These are phyloP conservation scores for Magnolia sinica DNA, from an alignment of 164 flowering plant genomes.

Conservation along the genomic window DNA sequence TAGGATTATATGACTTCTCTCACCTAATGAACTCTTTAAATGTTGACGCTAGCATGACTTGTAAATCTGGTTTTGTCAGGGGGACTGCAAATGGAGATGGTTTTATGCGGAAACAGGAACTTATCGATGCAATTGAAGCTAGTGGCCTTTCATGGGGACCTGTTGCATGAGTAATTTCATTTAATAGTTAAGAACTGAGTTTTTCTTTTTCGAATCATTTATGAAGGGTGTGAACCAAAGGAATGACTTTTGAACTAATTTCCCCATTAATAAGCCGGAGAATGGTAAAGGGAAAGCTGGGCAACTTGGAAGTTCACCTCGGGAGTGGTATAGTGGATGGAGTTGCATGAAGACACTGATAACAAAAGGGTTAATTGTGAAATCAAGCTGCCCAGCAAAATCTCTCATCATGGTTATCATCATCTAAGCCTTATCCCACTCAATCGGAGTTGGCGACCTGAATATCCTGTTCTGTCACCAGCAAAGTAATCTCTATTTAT, in stretches of 20 bases:
- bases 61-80: conserved; percentile 27
- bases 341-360: no score
- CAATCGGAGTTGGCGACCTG: no score
- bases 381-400: conserved; percentile 89
- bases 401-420: conserved; percentile 22
- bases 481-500: no score
- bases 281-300: no score
- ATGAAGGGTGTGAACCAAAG: not conserved
- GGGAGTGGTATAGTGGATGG: no score
- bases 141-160: conserved; percentile 91
- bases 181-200: not conserved
- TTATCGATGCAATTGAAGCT: conserved; percentile 89
- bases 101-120: conserved; percentile 84
- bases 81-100: conserved; percentile 49
- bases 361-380: conserved; percentile 20
- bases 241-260: conserved; percentile 5
- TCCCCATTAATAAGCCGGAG: conserved; percentile 54
- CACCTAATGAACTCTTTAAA: not conserved
- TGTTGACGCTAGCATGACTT: not conserved
- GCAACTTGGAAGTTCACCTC: no score
- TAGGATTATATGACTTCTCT: no score
- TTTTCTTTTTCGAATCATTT: not conserved
- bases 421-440: no score
- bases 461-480: no score
- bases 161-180: conserved; percentile 45